Evolutionary conservation across 2,329 filamentous ascomycete species (phyloP), one percentile per base, ranked within the genome.

Genomic region (Triangularia setosa): DNA sequence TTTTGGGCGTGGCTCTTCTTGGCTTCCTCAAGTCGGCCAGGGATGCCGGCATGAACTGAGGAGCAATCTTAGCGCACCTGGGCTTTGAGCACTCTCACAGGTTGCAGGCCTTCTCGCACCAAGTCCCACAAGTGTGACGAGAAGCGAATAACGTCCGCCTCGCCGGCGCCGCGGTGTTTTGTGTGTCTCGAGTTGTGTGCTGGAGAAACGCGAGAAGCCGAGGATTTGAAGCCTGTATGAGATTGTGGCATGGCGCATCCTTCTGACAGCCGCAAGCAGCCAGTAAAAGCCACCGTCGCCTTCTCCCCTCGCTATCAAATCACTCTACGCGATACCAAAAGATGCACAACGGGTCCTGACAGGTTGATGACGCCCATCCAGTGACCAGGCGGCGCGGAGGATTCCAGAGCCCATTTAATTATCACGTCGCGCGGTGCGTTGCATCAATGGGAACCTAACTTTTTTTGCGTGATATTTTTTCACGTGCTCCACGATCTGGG

Each of bases 1-100:
- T 65, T 70, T 70, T 62, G 33, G 69, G 65, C 58, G 25, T 60
- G 62, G 58, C n/a, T 30, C 1, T n/a, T 52, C 60, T 69, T 69
- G 61, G 62, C 59, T 27, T 35, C 48, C 58, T 52, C 58, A 58
- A 60, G 33, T 64, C 60, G 35, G 59, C 65, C 63, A 63, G 67
- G 66, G 65, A 48, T 64, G 44, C 62, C 61, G 62, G 63, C 66
- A 68, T 59, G 64, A 58, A 62, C 62, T 33, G 30, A 21, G 33
- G 8, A 35, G 55, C 25, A 48, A 48, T 48, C 40, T 48, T 48
- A 48, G 40, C 40, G 40, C n/a, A 48, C 30, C 35, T 64, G 30
- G 33, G 16, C 9, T 57, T 18, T 52, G 23, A 58, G 57, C 44
- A 27, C 25, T 6, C 57, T 18, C 24, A 18, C 12, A 30, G 30